Conservation (phyloP, 371 early-diverging fungal genomes). For the Mortierella polycephala region DNA sequence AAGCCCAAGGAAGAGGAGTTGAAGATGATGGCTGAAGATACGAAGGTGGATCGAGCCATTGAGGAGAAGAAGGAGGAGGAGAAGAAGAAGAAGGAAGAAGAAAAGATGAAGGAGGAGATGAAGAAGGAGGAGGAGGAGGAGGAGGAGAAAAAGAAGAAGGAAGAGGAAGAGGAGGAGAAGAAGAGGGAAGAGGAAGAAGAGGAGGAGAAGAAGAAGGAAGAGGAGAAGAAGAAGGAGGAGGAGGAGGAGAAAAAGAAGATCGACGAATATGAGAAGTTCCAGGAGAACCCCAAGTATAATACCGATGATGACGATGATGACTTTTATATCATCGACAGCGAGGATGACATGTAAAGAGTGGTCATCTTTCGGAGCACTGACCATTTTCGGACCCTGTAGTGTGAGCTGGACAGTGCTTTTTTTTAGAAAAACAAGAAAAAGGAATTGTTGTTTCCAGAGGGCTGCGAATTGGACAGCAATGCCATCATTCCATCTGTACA, state of each 20-base stretch:
- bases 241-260: slow-evolving; percentile 1
- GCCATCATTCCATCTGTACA: too few species aligned
- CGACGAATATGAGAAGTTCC: too few species aligned
- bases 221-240: neutral
- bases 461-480: too few species aligned
- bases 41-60: neutral
- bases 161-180: neutral
- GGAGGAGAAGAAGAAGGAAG: slow-evolving; percentile 5
- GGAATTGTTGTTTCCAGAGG: too few species aligned
- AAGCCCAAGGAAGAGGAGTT: neutral
- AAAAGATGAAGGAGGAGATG: neutral
- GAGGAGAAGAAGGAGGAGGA: neutral
- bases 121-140: slow-evolving; percentile 1
- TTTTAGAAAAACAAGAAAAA: too few species aligned
- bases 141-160: too few species aligned
- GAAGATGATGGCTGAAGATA: too few species aligned
- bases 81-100: neutral
- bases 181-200: neutral
- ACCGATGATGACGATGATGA: slow-evolving; percentile 20
- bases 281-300: too few species aligned
- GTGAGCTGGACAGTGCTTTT: neutral
- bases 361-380: neutral
- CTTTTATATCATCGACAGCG: slow-evolving; percentile 40
- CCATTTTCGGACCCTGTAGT: neutral
- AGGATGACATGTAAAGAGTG: slow-evolving; percentile 27